Base-by-base conservation (phyloP, 2,329 filamentous ascomycete genomes). In the Westerdykella aurantiaca region DNA sequence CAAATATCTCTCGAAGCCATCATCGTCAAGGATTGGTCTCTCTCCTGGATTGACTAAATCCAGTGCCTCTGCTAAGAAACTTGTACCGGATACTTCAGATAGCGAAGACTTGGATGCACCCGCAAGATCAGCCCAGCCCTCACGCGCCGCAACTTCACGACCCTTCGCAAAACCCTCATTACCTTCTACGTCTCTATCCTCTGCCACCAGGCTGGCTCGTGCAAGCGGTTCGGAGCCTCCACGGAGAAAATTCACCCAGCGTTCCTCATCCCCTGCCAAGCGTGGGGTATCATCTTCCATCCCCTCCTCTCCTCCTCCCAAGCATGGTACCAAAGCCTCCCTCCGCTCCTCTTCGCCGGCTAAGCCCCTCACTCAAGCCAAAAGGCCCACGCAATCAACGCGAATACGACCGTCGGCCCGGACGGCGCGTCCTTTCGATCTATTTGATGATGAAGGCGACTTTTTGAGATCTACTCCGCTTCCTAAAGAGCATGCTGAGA, bases 101-200 rank as follows among this genome's bases (percentile, higher is more conserved):
- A 59, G 57, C 41, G 60, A 64, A 12, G 61, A 65, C 40, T 46
- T 65, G 12, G 57, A 66, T 43, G 48, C 48, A 4, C 51, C 50
- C 6, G 18, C 5, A 22, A 39, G 23, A 5, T 25, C 41, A 17
- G 14, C 38, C 13, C 18, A 11, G 5, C 16, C 38, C 31, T 22
- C 34, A 39, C 25, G 7, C 21, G 39, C 31, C 4, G 18, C 31
- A 39, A 29, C 4, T 29, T 29, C 25, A 29, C 7, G 9, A 7
- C 25, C 43, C 16, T 57, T 61, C 38, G 41, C 47, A 14, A 61
- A 59, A 34, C 58, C 57, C 11, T 41, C 46, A 17, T 39, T 51
- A 21, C 55, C 57, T 10, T 37, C 39, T 12, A 35, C 33, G 42
- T 37, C 43, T 10, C 12, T 16, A 18, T 29, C 25, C 11, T 9